Evolutionary conservation across 2,329 filamentous ascomycete genomes (phyloP).

Genomic region (Ceratocystis diversiconidia): DNA sequence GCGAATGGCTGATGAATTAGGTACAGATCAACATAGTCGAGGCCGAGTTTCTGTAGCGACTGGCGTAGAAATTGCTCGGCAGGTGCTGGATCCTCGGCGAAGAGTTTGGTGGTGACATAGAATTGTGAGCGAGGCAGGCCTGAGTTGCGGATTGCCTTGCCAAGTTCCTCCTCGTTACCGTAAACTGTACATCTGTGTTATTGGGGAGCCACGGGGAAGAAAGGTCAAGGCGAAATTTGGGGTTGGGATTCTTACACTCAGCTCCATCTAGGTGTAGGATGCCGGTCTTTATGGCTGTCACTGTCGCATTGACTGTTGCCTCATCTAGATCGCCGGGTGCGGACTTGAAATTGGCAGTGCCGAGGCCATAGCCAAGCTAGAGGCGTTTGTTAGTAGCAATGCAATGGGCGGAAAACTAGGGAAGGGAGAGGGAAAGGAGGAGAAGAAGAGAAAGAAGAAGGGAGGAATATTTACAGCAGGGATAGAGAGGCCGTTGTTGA

Average conservation of each 20-base stretch:
- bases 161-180: constrained; percentile 55
- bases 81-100: constrained; percentile 28
- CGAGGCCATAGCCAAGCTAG: constrained; percentile 57
- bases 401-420: neutral
- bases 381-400: neutral
- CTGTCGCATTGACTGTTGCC: constrained; percentile 34
- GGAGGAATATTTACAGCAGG: constrained; percentile 41
- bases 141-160: constrained; percentile 52
- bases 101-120: constrained; percentile 51
- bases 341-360: constrained; percentile 48
- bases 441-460: too few species aligned
- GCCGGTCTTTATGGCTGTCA: constrained; percentile 52
- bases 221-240: neutral
- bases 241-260: constrained; percentile 36
- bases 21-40: constrained; percentile 62
- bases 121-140: constrained; percentile 52
- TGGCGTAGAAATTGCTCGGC: constrained; percentile 39
- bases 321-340: constrained; percentile 40
- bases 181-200: constrained; percentile 32
- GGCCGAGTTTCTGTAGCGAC: constrained; percentile 49
- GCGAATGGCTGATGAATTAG: constrained; percentile 46
- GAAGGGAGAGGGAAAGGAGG: too few species aligned
- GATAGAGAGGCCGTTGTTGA: constrained; percentile 61
- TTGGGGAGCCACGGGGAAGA: neutral
- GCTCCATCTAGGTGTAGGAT: constrained; percentile 64